phyloP scores from a whole-genome alignment of 2,329 filamentous ascomycete genomes.

The Ophiostoma piceae region DNA sequence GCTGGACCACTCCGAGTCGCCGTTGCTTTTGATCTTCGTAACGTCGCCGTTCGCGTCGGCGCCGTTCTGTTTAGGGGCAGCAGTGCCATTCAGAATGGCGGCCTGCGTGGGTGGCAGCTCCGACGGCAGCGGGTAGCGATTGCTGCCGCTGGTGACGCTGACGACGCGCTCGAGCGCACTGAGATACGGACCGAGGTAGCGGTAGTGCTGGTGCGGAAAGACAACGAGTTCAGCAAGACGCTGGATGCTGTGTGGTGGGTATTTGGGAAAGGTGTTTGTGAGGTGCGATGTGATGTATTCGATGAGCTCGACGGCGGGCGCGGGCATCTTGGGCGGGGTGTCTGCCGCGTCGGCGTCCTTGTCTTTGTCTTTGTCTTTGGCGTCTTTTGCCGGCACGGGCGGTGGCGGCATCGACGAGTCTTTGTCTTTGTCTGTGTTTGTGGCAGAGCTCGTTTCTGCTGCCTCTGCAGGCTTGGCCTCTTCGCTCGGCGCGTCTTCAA shows the following conservation, averaged over 20 bases:
- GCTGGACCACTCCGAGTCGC: conserved; percentile 38
- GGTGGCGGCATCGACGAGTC: not conserved
- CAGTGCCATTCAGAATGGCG: not conserved
- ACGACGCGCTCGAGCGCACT: conserved; percentile 87
- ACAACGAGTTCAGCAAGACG: conserved; percentile 83
- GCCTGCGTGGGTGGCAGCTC: conserved; percentile 42
- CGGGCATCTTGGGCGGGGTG: conserved; percentile 50
- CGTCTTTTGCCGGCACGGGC: not conserved
- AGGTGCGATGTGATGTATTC: conserved; percentile 58
- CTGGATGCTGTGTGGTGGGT: conserved; percentile 89
- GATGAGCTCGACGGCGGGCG: conserved; percentile 59
- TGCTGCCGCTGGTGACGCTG: conserved; percentile 76
- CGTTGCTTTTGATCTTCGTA: not conserved
- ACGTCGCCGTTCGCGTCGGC: conserved; percentile 30
- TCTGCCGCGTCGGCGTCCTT: not conserved
- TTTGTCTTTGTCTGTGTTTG: not conserved
- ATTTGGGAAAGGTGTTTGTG: conserved; percentile 58
- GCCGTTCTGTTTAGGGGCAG: not conserved
- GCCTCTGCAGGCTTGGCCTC: not conserved
- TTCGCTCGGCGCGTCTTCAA: not conserved
- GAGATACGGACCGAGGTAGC: conserved; percentile 74
- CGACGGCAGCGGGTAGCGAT: conserved; percentile 75
- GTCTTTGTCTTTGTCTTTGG: not conserved
- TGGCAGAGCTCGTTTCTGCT: not conserved
- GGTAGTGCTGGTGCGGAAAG: conserved; percentile 71